phyloP scores from a whole-genome alignment of 768 basidiomycete species.

The Mycena sanguinolenta region DNA sequence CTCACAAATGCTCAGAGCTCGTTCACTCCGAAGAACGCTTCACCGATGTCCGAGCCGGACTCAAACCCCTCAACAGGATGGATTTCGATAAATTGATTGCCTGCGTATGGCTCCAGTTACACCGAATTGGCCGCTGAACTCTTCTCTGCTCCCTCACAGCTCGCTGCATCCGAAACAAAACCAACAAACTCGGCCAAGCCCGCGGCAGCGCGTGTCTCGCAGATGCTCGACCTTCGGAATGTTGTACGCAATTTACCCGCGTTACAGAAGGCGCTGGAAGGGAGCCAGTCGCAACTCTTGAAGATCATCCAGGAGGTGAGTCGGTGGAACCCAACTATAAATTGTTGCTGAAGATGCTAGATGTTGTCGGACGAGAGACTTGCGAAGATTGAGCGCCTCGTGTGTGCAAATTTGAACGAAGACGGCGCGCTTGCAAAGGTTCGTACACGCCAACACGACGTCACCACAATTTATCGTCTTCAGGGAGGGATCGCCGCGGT shows the following conservation, averaged over 20 bases:
- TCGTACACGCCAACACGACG: neutral
- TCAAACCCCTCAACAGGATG: constrained; percentile 80
- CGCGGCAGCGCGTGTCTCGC: constrained; percentile 77
- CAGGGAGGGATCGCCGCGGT: constrained; percentile 81
- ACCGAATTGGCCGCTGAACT: neutral
- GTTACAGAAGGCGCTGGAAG: constrained; percentile 72
- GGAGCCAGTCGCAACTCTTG: constrained; percentile 71
- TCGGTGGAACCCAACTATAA: constrained; percentile 42
- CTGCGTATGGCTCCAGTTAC: constrained; percentile 56
- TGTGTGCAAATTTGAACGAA: constrained; percentile 81
- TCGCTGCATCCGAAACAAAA: constrained; percentile 74
- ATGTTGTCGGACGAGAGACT: constrained; percentile 84
- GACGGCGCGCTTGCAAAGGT: constrained; percentile 75
- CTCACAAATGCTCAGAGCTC: constrained; percentile 65
- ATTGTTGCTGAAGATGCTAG: constrained; percentile 47
- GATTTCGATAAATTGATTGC: constrained; percentile 92
- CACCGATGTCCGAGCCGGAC: constrained; percentile 73
- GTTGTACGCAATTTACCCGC: constrained; percentile 77
- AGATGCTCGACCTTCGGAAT: constrained; percentile 85
- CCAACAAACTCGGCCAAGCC: constrained; percentile 67
- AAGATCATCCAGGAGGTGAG: constrained; percentile 72
- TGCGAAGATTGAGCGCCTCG: constrained; percentile 68
- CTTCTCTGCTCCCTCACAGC: constrained; percentile 69
- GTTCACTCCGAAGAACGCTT: constrained; percentile 83
- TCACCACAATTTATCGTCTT: neutral